Conservation (phyloP, 1,284 basidiomycete genomes). For the Rugiboletus extremiorientalis region DNA sequence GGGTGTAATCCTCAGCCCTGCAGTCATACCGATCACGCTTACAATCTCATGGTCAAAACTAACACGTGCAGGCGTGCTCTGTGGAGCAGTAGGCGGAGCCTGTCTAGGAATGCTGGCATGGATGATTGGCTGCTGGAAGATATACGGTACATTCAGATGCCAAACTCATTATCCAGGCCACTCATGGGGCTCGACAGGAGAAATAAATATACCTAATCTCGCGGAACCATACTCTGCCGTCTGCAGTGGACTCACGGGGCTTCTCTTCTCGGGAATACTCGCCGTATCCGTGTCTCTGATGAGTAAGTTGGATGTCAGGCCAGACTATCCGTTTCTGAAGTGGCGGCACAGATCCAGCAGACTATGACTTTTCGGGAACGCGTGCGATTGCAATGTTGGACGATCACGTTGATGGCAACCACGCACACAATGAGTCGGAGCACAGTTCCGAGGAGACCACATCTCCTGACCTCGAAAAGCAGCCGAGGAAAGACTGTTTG, state of each 20-base stretch:
- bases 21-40: constrained; percentile 48
- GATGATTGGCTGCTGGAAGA: constrained; percentile 53
- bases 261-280: constrained; percentile 46
- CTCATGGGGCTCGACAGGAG: constrained; percentile 28
- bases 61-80: constrained; percentile 40
- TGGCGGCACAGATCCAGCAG: constrained; percentile 37
- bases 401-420: constrained; percentile 2
- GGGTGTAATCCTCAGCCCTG: constrained; percentile 48
- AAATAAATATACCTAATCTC: constrained; percentile 44
- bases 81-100: constrained; percentile 44
- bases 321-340: neutral
- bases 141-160: constrained; percentile 37
- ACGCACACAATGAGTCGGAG: neutral
- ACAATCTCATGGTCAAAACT: constrained; percentile 51
- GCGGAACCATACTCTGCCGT: constrained; percentile 50
- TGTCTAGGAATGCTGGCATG: constrained; percentile 48
- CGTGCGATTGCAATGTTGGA: constrained; percentile 42
- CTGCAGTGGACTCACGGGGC: constrained; percentile 45
- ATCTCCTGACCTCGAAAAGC: constrained; percentile 11
- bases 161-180: neutral
- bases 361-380: constrained; percentile 50
- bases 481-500: constrained; percentile 10
- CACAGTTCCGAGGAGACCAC: neutral
- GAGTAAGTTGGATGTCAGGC: constrained; percentile 31
- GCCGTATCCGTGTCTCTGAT: constrained; percentile 43